Evolutionary conservation across 139 green algal genomes (phyloP).

Genomic region (Coelastrella sp.): DNA sequence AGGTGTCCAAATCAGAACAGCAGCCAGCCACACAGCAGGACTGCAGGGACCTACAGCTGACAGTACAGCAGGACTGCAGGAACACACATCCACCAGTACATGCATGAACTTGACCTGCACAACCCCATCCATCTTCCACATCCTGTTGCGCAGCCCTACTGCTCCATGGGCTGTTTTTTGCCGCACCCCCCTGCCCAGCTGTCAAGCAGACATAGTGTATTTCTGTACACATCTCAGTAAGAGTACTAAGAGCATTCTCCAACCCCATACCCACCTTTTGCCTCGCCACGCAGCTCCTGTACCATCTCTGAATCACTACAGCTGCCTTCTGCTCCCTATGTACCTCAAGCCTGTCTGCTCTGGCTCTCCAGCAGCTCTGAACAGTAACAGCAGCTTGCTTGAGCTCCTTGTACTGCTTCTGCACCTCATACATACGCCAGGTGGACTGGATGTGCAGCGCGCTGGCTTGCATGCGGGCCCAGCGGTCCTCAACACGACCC

Average conservation of each 20-base stretch:
- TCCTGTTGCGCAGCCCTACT: too few species aligned
- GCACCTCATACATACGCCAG: conserved; percentile 54
- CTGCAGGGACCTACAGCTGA: too few species aligned
- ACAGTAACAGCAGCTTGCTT: conserved; percentile 44
- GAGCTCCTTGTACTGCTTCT: conserved; percentile 23
- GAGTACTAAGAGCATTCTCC: too few species aligned
- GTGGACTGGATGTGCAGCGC: conserved; percentile 49
- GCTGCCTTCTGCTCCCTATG: conserved; percentile 44
- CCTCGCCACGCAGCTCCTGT: conserved; percentile 31
- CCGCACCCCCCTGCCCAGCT: too few species aligned
- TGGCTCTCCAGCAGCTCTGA: conserved; percentile 60
- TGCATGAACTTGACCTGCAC: background rate
- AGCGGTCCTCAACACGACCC: conserved; percentile 75
- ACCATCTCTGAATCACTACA: conserved; percentile 53
- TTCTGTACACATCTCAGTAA: background rate
- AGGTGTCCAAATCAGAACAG: too few species aligned
- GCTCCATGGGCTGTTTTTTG: too few species aligned
- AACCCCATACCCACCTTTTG: background rate
- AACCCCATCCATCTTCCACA: too few species aligned
- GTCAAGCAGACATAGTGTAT: too few species aligned
- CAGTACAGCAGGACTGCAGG: too few species aligned
- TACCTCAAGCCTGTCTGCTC: conserved; percentile 28
- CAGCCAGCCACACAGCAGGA: too few species aligned
- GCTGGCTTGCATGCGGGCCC: conserved; percentile 53
- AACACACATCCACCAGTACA: too few species aligned